Base-by-base conservation (phyloP, 2,329 filamentous ascomycete species). In the Diaporthe aspalathi region DNA sequence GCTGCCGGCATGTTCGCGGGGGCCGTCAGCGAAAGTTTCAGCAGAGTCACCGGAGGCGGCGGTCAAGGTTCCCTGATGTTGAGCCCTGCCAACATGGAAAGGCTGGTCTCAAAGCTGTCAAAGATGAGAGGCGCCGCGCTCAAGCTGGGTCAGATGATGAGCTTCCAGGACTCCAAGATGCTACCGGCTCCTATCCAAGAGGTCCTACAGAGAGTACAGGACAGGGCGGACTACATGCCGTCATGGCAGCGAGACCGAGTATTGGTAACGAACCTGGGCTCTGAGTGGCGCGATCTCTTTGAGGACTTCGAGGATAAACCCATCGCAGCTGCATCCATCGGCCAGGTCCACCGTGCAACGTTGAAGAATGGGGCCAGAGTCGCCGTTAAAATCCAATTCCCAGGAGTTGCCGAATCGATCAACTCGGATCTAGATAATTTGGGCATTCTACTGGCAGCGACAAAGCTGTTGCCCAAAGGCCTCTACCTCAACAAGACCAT, bases 161-260 rank as follows among this genome's bases (percentile, higher is more conserved):
- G 94, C 80, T 96, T 99, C 78, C 96, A 99, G 84, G 96, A 99
- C 82, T 91, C 94, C 47, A 98, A 97, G 81, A 94, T 98, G 90
- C 88, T 99, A 12, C 96, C 96, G 0, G 89, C 89, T 0, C 90
- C 93, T 1, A 94, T 99, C 63, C 94, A 97, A 75, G 89, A 95
- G 77, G 94, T 99, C 1, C 84, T 99, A 16, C 94, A 97, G 79
- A 91, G 97, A 7, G 96, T 99, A 0, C 96, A 99, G 80, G 96
- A 99, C 80, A 92, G 94, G 70, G 96, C 96, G 49, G 95, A 99
- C 81, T 99, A 98, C 81, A 99, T 99, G 96, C 96, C 96, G 0
- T 89, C 94, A 2, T 97, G 91, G 80, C 96, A 99, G 81, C 92
- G 96, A 14, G 91, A 99, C 80, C 90, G 92, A 72, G 95, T 99